phyloP scores from a whole-genome alignment of 352 stramenopile species.

The Phytopythium cucurbitacearum region DNA sequence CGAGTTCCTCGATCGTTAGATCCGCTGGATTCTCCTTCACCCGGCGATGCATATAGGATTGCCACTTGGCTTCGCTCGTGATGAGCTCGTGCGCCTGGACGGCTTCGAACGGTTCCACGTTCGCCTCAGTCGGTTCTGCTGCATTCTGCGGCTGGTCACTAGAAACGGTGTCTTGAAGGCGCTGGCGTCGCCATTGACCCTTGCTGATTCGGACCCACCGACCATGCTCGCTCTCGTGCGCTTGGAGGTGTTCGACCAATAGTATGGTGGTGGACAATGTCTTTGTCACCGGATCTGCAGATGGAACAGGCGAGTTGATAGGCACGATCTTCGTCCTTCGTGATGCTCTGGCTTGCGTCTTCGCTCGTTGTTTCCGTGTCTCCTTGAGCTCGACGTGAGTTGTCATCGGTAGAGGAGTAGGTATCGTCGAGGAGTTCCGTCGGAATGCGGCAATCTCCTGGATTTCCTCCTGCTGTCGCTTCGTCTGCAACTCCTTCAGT shows the following conservation, averaged over 20 bases:
- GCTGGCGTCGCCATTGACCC: constrained; percentile 1
- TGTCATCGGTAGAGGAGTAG: too few relatives aligned
- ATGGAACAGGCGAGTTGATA: too few relatives aligned
- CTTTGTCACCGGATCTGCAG: too few relatives aligned
- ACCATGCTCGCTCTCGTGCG: constrained; percentile 1
- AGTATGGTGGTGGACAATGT: too few relatives aligned
- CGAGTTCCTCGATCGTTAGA: constrained; percentile 28
- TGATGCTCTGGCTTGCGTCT: too few relatives aligned
- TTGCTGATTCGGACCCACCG: constrained; percentile 4
- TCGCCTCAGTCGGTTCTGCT: neutral
- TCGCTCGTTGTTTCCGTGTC: too few relatives aligned
- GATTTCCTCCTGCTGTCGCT: constrained; percentile 36
- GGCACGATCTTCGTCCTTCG: too few relatives aligned
- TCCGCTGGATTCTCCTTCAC: constrained; percentile 7
- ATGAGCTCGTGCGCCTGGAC: constrained; percentile 18
- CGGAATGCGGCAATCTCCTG: constrained; percentile 21
- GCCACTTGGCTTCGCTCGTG: constrained; percentile 25
- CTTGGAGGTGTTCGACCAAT: too few relatives aligned
- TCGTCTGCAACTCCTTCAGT: constrained; percentile 19
- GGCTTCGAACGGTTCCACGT: constrained; percentile 14
- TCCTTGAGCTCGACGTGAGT: too few relatives aligned
- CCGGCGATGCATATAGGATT: neutral
- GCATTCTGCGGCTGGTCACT: too few relatives aligned
- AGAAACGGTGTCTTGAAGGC: neutral
- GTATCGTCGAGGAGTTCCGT: constrained; percentile 2